Evolutionary conservation across 2,329 filamentous ascomycete species (phyloP).

Genomic region (Parasarocladium wereldwijsianum): DNA sequence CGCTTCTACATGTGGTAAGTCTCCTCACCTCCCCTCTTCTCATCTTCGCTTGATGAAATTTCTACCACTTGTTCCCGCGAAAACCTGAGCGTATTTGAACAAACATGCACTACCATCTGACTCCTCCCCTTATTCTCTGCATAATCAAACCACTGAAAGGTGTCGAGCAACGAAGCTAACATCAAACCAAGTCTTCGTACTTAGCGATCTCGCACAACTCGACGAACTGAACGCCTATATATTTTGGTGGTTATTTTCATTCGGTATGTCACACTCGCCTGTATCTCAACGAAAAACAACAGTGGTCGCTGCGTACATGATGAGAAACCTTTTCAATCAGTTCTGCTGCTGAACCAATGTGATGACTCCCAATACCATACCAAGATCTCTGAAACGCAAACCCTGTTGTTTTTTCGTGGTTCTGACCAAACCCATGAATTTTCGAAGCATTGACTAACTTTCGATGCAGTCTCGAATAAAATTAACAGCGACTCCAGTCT

Average conservation of each 20-base stretch:
- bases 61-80: conserved; percentile 46
- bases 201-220: background rate
- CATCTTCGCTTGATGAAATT: conserved; percentile 36
- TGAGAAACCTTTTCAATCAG: conserved; percentile 51
- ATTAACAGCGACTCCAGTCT: conserved; percentile 1
- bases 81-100: conserved; percentile 41
- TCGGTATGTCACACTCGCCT: conserved; percentile 1
- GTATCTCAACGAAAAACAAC: background rate
- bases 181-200: too few relatives aligned
- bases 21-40: conserved; percentile 4
- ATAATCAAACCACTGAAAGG: too few relatives aligned
- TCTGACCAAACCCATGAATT: too few relatives aligned
- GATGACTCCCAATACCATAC: conserved; percentile 53
- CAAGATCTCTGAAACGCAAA: conserved; percentile 37
- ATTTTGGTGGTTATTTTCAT: too few relatives aligned
- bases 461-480: background rate
- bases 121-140: background rate
- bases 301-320: conserved; percentile 39
- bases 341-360: conserved; percentile 61
- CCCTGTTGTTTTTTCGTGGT: background rate
- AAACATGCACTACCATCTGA: conserved; percentile 72
- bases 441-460: background rate
- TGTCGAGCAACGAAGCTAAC: too few relatives aligned
- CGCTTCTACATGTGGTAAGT: conserved; percentile 10
- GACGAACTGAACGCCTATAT: conserved; percentile 1